Conservation (phyloP, 768 basidiomycete genomes). For the Tulasnella sp. region DNA sequence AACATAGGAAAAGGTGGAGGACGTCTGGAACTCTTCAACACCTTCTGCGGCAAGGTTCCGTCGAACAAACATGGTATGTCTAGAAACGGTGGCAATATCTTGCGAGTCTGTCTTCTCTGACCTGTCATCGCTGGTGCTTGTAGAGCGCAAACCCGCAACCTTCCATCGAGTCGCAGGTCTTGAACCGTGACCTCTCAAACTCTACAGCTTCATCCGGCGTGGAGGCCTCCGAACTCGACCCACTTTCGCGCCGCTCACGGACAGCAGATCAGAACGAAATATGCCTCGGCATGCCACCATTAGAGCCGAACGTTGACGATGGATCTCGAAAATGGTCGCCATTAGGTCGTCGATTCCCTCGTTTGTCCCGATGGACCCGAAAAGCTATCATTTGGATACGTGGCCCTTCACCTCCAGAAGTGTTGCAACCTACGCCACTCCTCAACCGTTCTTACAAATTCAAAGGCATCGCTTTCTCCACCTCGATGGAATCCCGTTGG, state of each 20-base stretch:
- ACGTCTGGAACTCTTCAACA: neutral
- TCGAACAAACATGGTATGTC: neutral
- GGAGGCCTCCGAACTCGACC: neutral
- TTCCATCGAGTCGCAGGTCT: neutral
- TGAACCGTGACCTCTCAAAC: neutral
- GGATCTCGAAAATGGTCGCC: neutral
- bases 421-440: slow-evolving; percentile 4
- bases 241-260: neutral
- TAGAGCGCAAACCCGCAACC: neutral
- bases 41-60: neutral
- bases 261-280: neutral
- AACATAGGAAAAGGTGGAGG: neutral
- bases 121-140: neutral
- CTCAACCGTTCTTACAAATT: neutral
- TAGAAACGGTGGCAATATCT: neutral
- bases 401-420: slow-evolving; percentile 7
- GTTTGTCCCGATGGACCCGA: neutral
- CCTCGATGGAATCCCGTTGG: slow-evolving; percentile 51
- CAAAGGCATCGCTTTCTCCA: neutral
- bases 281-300: neutral
- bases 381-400: neutral
- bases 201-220: neutral
- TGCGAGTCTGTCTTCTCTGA: neutral
- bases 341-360: neutral
- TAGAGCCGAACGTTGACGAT: neutral